Evolutionary conservation across 768 basidiomycete species (phyloP), one percentile per base, ranked within the genome.

Genomic region (Leccinum obscurum): DNA sequence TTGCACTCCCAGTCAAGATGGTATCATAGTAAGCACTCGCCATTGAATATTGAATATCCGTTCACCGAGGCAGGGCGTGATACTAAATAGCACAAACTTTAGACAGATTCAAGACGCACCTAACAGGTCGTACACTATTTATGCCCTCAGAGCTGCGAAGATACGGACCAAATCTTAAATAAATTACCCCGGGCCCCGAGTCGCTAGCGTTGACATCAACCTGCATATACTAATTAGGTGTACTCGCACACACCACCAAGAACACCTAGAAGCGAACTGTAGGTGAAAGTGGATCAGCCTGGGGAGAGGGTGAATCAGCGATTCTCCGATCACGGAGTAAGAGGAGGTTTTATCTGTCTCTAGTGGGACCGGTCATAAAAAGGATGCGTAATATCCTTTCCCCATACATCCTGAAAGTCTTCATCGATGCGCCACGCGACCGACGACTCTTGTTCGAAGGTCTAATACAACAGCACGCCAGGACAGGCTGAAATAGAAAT

Each of bases 401-500:
- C 70, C 71, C 41, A 90, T 72, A 92, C 73, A 48, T 85, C 83
- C 2, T 62, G 57, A 65, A 91, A 86, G 1, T 71, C 68, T 7
- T 54, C 60, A 2, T 88, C 86, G 24, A 87, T 69, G 0, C 52
- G 62, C 89, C 87, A 90, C 1, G 51, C 52, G n/a, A 77, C 70
- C 0, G 89, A 90, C 48, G 0, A 46, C n/a, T n/a, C 44, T 46
- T 46, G 44, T 46, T 46, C 44, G 30, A 26, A 30, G 13, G 15
- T 24, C 5, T 17, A 52, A 39, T 20, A 9, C 41, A 39, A 8
- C 8, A 6, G 28, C 32, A 73, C 13, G 68, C 68, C 15, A 85
- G 73, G 4, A 88, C 81, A 6, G 86, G 87, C 50, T 74, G 65
- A 57, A 84, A 92, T 14, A 77, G 66, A 72, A 90, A 89, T 88